Evolutionary conservation across 495 filamentous ascomycete species (phyloP), one percentile per base, ranked within the genome.

Genomic region (Aspergillus affinis): DNA sequence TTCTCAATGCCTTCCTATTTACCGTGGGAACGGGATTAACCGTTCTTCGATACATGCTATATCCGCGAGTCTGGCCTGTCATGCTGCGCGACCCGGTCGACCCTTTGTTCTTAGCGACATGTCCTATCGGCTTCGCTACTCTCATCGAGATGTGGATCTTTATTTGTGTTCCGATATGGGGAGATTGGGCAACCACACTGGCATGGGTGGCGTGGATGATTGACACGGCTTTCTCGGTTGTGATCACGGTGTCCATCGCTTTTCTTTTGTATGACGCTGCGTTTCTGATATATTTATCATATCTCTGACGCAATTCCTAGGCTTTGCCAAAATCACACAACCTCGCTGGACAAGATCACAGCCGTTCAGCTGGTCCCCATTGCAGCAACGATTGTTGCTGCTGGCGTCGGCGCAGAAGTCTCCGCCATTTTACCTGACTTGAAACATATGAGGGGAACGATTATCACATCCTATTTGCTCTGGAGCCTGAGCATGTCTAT

Each of bases 121-220:
- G 77, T 8, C 80, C 80, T 1, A 81, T 81, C 74, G 78, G 77
- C 2, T 75, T 82, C 36, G 78, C 80, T 0, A 83, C 80, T 0
- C 68, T 82, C 17, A 72, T 83, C 32, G 76, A 82, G 58, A 77
- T 81, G 72, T 76, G 74, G 65, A 63, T 75, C 3, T 65, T 75
- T 29, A 60, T 77, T 20, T 82, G 77, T 56, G 78, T 79, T 15
- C 78, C 78, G 0, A 55, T 57, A 10, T 80, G 77, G 78, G 75
- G 75, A 2, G 48, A 63, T 12, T 75, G 69, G 66, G 66, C 64
- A 8, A 66, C 52, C 26, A 70, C 66, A 1, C 18, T 78, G 13
- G 78, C 67, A 4, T 82, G 78, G 78, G 72, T 54, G 4, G 55
- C 76, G 23, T 83, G 80, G 80, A 78, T 78, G 60, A 65, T 81